Base-by-base conservation (phyloP, 2,329 filamentous ascomycete species). In the Ambrosiella cleistominuta region DNA sequence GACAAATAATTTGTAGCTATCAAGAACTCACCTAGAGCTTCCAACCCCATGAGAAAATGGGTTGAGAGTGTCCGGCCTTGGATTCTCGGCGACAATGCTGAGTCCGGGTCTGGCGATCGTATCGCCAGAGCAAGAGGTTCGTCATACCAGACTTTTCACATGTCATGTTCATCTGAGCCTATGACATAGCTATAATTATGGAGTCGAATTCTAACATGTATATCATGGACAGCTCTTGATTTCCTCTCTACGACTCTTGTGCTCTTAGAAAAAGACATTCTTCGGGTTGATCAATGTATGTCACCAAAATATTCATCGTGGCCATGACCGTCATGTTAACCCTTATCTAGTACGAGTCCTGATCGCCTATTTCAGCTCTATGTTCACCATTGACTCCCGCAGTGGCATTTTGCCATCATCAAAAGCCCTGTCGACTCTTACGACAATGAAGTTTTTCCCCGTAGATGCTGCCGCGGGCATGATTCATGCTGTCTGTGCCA, bases 301-400 rank as follows among this genome's bases (percentile, higher is more conserved):
- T 40, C 19, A 1, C 50, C 15, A 45, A 57, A 17, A 38, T 27
- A 17, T 12, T 2, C 39, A 37, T 36, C 17, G 4, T 19, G 9
- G 13, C 47, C 37, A 17, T 45, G 19, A 17, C 15, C 12, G 17
- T 39, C 42, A 11, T 38, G 9, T 13, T 45, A 13, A 42, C n/a
- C 12, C 19, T 19, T 47, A 11, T n/a, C 6, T 54, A 71, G 70
- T 77, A 38, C 72, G 74, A 54, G 65, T 77, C 0, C 65, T 78
- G 7, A 69, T 79, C 35, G 69, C 70, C 40, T 81, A 80, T 68
- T 81, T 81, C 59, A 74, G 75, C 12, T 74, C 75, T 60, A 77
- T 81, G 70, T 81, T 80, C 62, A 75, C 75, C 1, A 74, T 77
- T 57, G 78, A 81, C 62, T 77, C 80, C 67, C 77, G 77, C 64